Evolutionary conservation across 75 land plant genomes (phyloP).

Genomic region (Sequoia sempervirens): DNA sequence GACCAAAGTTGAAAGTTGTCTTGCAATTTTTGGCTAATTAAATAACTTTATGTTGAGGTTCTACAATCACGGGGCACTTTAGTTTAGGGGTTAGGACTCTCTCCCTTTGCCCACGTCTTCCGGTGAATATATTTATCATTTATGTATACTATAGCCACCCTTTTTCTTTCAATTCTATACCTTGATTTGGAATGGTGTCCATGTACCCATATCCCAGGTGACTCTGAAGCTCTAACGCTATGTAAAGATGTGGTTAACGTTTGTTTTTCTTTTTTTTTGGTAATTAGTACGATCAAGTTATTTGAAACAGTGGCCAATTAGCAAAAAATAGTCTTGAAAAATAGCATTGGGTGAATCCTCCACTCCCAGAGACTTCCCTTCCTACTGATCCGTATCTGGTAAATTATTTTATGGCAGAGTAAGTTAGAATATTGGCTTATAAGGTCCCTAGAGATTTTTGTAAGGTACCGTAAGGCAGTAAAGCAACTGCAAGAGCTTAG

Average conservation of each 20-base stretch:
- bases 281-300: background rate
- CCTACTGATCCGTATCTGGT: background rate
- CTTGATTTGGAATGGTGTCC: background rate
- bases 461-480: background rate
- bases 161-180: background rate
- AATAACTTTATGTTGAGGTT: background rate
- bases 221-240: background rate
- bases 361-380: background rate
- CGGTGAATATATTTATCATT: background rate
- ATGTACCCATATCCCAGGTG: background rate
- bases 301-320: background rate
- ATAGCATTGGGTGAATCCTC: background rate
- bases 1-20: background rate
- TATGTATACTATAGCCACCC: background rate
- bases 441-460: background rate
- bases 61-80: background rate
- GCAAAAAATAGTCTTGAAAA: background rate
- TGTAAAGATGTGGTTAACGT: background rate
- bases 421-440: background rate
- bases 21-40: background rate
- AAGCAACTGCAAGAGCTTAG: background rate
- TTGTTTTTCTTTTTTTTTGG: too few relatives aligned
- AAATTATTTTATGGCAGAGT: background rate
- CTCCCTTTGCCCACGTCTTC: background rate
- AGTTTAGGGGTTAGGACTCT: background rate